These are phyloP conservation scores for Aspergillus incahuasiensis DNA, from an alignment of 495 filamentous ascomycete species.

Conservation along the genomic window DNA sequence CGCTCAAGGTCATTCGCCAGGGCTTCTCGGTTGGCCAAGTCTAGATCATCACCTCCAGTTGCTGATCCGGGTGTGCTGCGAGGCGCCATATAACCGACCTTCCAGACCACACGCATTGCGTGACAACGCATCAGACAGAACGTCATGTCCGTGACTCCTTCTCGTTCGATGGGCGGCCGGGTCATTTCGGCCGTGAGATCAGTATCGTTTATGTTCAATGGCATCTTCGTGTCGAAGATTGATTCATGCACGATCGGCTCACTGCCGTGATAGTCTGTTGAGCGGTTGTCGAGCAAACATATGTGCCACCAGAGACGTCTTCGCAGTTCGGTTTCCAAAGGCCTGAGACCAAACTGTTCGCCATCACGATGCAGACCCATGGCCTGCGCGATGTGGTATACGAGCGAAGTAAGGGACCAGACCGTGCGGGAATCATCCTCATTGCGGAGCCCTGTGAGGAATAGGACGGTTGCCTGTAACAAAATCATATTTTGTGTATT, in stretches of 20 bases:
- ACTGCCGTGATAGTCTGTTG: constrained; percentile 36
- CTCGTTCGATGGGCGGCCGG: constrained; percentile 49
- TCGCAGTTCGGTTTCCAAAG: constrained; percentile 40
- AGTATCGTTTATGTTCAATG: constrained; percentile 28
- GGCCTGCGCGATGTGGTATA: constrained; percentile 45
- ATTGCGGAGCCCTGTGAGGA: constrained; percentile 40
- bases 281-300: constrained; percentile 29
- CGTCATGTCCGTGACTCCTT: constrained; percentile 68
- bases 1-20: constrained; percentile 35
- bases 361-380: constrained; percentile 48
- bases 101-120: constrained; percentile 18
- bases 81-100: constrained; percentile 23
- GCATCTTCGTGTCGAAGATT: constrained; percentile 23
- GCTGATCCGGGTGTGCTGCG: constrained; percentile 8
- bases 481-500: constrained; percentile 32
- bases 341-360: constrained; percentile 31
- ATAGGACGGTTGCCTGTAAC: constrained; percentile 26
- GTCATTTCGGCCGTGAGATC: constrained; percentile 11
- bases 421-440: constrained; percentile 40
- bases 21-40: constrained; percentile 27
- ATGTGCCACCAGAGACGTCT: constrained; percentile 43
- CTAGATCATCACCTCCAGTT: not conserved
- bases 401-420: constrained; percentile 41
- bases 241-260: constrained; percentile 20
- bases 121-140: constrained; percentile 67